Evolutionary conservation across 495 filamentous ascomycete species (phyloP).

Genomic region (Annulohypoxylon maeteangense): DNA sequence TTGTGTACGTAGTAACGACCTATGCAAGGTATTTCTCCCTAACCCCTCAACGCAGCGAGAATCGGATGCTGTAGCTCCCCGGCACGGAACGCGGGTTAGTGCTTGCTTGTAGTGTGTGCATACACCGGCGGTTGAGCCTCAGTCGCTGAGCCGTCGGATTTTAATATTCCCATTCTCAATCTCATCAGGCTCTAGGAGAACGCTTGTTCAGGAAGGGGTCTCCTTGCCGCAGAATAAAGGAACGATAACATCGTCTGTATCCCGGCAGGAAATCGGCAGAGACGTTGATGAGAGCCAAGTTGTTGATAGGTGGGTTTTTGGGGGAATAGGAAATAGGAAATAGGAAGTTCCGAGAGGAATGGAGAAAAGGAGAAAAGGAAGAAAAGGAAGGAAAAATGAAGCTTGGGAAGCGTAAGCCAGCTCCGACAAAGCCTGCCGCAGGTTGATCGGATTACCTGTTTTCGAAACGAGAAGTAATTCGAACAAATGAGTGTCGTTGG

Average conservation of each 20-base stretch:
- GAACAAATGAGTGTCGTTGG: constrained; percentile 9
- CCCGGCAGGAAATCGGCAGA: constrained; percentile 19
- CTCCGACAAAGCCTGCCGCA: constrained; percentile 23
- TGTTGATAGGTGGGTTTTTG: constrained; percentile 6
- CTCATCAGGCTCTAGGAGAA: constrained; percentile 9
- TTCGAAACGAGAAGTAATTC: constrained; percentile 11
- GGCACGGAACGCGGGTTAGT: constrained; percentile 16
- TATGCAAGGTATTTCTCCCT: constrained; percentile 30
- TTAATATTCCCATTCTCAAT: not conserved
- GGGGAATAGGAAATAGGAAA: constrained; percentile 4
- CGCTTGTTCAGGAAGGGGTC: constrained; percentile 15
- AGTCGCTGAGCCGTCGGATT: constrained; percentile 23
- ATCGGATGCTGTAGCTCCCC: constrained; percentile 36
- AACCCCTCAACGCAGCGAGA: constrained; percentile 29
- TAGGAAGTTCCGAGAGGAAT: constrained; percentile 6
- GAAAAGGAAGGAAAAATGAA: constrained; percentile 1
- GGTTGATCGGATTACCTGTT: constrained; percentile 6
- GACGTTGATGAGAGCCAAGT: not conserved
- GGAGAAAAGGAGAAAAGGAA: constrained; percentile 2
- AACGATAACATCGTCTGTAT: not conserved
- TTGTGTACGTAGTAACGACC: constrained; percentile 35
- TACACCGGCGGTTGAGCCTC: constrained; percentile 34
- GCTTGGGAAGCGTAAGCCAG: constrained; percentile 10
- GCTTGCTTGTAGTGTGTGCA: constrained; percentile 6
- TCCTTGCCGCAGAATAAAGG: constrained; percentile 6